Evolutionary conservation across 371 early-diverging fungal genomes (phyloP), one percentile per base, ranked within the genome.

Genomic region (Rhizopus delemar): DNA sequence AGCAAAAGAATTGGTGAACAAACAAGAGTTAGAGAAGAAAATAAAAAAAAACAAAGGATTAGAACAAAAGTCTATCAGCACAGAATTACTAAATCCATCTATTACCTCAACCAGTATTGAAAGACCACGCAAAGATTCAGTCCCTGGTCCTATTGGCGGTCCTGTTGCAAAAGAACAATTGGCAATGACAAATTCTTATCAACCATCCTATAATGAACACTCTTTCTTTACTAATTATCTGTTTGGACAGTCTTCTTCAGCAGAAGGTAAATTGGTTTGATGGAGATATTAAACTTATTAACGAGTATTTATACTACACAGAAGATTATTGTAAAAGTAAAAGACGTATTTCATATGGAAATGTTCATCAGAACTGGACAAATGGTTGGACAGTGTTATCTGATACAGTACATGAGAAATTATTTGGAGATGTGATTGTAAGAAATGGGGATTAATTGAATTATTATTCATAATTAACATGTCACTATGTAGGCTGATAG

Each of bases 351-450:
- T 58, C 62, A 11, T 46, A 35, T 31, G 62, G 50, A 41, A 43
- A 41, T 41, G 34, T n/a, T 0, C 22, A 35, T 29, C 36, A 48
- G 9, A 54, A 49, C 8, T 66, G 67, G 62, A 54, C 58, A 0
- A 66, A 62, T 46, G 74, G 72, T 15, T 77, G 77, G 77, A 69
- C 74, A 36, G 52, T 66, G 29, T 51, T 73, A 39, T 73, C 73
- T 16, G 72, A 75, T 22, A 58, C 65, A 58, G 76, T 75, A 5
- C 76, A 71, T 34, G 72, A 58, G 16, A 65, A 68, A 48, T 43
- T 77, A 9, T 77, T 77, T 55, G 69, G 70, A 2, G 77, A 77
- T 61, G 72, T 65, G 3, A 46, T 73, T 60, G 73, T 75, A 63
- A 68, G 41, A 22, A 22, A 22, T 22, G 22, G 2, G 2, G 22